These are phyloP conservation scores for Pharnaceum exiguum DNA, from an alignment of 148 eudicot species.

Conservation along the genomic window DNA sequence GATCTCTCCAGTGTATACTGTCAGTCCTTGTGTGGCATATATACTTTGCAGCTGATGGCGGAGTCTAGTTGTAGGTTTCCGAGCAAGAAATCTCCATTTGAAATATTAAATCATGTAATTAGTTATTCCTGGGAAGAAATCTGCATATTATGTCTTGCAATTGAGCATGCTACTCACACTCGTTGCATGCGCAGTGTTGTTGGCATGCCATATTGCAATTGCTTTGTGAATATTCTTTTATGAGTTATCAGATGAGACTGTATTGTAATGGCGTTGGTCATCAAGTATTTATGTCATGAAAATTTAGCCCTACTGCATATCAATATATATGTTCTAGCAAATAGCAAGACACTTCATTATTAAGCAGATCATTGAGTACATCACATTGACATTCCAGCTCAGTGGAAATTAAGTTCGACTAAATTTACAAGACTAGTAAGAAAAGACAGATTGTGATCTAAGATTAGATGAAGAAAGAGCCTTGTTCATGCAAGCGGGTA, in stretches of 20 bases:
- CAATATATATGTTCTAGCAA: neutral
- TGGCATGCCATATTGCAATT: neutral
- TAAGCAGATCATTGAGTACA: neutral
- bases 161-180: neutral
- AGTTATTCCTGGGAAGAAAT: neutral
- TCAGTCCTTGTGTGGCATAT: neutral
- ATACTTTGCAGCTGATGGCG: slow-evolving; percentile 9
- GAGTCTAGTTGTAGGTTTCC: neutral
- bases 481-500: slow-evolving; percentile 50
- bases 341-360: neutral
- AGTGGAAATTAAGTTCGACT: too few relatives aligned
- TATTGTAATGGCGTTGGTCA: too few relatives aligned
- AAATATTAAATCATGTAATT: slow-evolving; percentile 1
- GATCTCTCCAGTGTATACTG: slow-evolving; percentile 1
- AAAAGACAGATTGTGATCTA: neutral
- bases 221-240: neutral
- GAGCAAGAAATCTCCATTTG: neutral
- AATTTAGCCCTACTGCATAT: neutral
- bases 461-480: neutral
- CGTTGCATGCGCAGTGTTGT: neutral
- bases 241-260: too few relatives aligned
- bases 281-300: slow-evolving; percentile 11
- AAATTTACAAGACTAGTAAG: too few relatives aligned
- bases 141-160: slow-evolving; percentile 8
- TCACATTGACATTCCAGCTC: too few relatives aligned